These are phyloP conservation scores for Grifola frondosa DNA, from an alignment of 1,284 basidiomycete species.

Conservation along the genomic window DNA sequence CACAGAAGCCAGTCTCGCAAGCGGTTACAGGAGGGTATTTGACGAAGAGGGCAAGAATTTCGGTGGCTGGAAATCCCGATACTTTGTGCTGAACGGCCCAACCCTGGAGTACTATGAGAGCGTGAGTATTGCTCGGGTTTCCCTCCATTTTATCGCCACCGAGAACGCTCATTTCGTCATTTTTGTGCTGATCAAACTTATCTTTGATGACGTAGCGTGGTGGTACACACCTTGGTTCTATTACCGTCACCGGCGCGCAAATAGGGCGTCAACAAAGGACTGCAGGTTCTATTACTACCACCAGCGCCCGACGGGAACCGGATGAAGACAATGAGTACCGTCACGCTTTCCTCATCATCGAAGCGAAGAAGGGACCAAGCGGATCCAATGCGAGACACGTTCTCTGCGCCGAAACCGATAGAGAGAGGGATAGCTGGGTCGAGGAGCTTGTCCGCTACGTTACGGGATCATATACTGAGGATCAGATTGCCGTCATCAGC, in stretches of 20 bases:
- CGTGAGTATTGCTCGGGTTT: conserved; percentile 59
- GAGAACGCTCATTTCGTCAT: conserved; percentile 11
- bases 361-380: conserved; percentile 71
- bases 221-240: conserved; percentile 87
- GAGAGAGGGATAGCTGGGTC: conserved; percentile 93
- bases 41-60: conserved; percentile 98
- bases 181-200: conserved; percentile 15
- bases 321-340: conserved; percentile 93
- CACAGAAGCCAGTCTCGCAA: conserved; percentile 73
- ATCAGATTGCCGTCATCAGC: conserved; percentile 31
- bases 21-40: conserved; percentile 92
- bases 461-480: conserved; percentile 70
- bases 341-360: conserved; percentile 96
- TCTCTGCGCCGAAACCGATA: conserved; percentile 93
- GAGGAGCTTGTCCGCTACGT: conserved; percentile 88
- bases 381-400: conserved; percentile 84
- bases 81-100: conserved; percentile 87
- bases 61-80: conserved; percentile 94
- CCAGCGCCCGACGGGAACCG: conserved; percentile 41
- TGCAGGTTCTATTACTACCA: no score
- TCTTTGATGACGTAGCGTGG: conserved; percentile 62
- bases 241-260: conserved; percentile 83
- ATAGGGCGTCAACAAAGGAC: conserved; percentile 71
- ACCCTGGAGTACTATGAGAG: conserved; percentile 93
- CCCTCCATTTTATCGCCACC: conserved; percentile 9